Percentiles rank a stretch among this genome's conserved stretches.
phyloP scores from a whole-genome alignment of 805 yeast species.

The Kodamaea kakaduensis region DNA sequence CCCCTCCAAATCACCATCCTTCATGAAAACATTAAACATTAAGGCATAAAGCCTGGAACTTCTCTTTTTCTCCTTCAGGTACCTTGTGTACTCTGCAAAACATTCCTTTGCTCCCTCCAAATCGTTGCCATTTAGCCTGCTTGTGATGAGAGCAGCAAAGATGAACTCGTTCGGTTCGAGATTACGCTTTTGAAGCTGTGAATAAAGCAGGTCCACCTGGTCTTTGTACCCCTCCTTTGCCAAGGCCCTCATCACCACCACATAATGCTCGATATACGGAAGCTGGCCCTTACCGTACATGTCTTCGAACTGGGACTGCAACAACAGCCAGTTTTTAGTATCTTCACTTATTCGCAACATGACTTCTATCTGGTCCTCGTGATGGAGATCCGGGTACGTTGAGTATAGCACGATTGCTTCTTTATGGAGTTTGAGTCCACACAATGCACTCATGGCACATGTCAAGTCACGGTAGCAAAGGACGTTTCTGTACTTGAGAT shows the following conservation, averaged over 20 bases:
- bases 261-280: constrained; percentile 54
- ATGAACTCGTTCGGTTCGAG: constrained; percentile 45
- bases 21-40: constrained; percentile 25
- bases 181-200: constrained; percentile 42
- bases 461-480: constrained; percentile 24
- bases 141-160: constrained; percentile 42
- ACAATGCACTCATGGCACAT: constrained; percentile 28
- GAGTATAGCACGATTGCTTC: constrained; percentile 30
- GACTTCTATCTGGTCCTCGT: constrained; percentile 45
- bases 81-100: constrained; percentile 18
- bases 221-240: constrained; percentile 46
- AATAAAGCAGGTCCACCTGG: constrained; percentile 48
- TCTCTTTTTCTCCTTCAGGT: constrained; percentile 18
- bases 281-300: constrained; percentile 51
- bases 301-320: constrained; percentile 55
- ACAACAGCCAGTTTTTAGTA: constrained; percentile 47
- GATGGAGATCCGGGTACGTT: constrained; percentile 37
- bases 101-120: constrained; percentile 32
- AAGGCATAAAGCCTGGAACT: constrained; percentile 25
- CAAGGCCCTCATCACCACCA: constrained; percentile 57
- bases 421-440: constrained; percentile 17
- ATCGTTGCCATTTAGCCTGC: constrained; percentile 36
- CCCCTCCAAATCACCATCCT: constrained; percentile 21
- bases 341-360: constrained; percentile 45
- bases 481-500: neutral